A percentile compares a stretch with the other conserved stretches of the same genome.
phyloP scores from a whole-genome alignment of 139 green algal species.

The Spirogloea muscicola region DNA sequence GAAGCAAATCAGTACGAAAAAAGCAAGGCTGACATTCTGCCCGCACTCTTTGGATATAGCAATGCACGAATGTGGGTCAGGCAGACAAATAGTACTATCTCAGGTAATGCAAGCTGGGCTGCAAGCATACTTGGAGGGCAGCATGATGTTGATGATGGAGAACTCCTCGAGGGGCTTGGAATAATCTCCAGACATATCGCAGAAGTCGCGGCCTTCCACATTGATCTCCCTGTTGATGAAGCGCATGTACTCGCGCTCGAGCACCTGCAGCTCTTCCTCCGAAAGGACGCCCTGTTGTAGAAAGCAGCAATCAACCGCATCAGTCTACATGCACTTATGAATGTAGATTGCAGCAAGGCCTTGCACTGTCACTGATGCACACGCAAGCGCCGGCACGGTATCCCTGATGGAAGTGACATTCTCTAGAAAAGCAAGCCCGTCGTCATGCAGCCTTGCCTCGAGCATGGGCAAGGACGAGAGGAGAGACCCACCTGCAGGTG shows the following conservation, averaged over 20 bases:
- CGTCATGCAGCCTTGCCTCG: not conserved
- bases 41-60: no score
- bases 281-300: constrained; percentile 21
- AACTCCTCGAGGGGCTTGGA: constrained; percentile 51
- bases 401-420: not conserved
- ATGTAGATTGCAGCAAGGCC: not conserved
- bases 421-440: not conserved
- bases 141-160: constrained; percentile 69
- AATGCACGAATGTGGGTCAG: no score
- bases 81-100: not conserved
- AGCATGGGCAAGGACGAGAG: not conserved
- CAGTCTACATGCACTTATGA: not conserved
- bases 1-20: no score
- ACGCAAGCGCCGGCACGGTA: not conserved
- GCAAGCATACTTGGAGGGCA: constrained; percentile 46
- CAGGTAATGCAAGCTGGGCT: not conserved
- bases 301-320: not conserved
- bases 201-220: constrained; percentile 61
- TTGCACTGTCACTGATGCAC: not conserved
- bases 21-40: no score
- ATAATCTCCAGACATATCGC: constrained; percentile 60
- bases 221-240: constrained; percentile 55
- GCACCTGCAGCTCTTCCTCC: constrained; percentile 25
- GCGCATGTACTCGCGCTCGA: constrained; percentile 51
- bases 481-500: constrained; percentile 7